These are phyloP conservation scores for Inonotus hispidus DNA, from an alignment of 1,284 basidiomycete genomes.

Conservation along the genomic window DNA sequence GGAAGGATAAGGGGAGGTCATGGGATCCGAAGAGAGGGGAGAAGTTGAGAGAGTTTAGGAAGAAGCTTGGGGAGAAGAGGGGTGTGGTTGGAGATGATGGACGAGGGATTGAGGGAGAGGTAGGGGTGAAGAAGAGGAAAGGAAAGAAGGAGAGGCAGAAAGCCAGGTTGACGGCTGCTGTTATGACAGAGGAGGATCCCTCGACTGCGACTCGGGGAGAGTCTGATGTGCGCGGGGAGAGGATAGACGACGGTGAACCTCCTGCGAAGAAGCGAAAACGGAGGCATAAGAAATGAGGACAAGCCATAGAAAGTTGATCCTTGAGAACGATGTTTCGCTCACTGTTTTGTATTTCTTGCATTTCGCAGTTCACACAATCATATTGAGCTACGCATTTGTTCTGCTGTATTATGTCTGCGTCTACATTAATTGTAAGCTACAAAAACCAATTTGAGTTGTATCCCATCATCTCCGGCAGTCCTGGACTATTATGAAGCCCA, in stretches of 20 bases:
- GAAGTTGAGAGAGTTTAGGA: slow-evolving; percentile 71
- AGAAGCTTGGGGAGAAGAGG: slow-evolving; percentile 37
- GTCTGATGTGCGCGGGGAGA: not conserved
- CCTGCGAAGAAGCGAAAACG: slow-evolving; percentile 16
- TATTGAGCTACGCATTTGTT: too few relatives aligned
- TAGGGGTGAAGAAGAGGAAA: slow-evolving; percentile 43
- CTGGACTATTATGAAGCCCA: too few relatives aligned
- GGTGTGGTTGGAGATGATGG: not conserved
- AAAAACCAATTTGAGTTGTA: too few relatives aligned
- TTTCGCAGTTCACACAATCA: too few relatives aligned
- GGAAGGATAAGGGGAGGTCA: slow-evolving; percentile 41
- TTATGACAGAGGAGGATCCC: not conserved
- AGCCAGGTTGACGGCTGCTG: slow-evolving; percentile 30
- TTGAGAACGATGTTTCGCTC: too few relatives aligned
- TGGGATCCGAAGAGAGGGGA: slow-evolving; percentile 66
- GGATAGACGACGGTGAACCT: not conserved
- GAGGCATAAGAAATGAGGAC: slow-evolving; percentile 5
- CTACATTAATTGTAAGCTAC: too few relatives aligned
- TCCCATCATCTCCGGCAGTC: too few relatives aligned
- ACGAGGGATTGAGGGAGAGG: not conserved
- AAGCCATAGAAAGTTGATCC: not conserved
- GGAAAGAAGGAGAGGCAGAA: slow-evolving; percentile 73
- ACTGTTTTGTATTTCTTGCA: too few relatives aligned
- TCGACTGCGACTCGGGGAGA: not conserved
- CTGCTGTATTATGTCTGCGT: too few relatives aligned